A percentile compares a stretch with the other conserved stretches of the same genome.
phyloP scores from a whole-genome alignment of 2,329 filamentous ascomycete genomes.

The Aspergillus alliaceus region DNA sequence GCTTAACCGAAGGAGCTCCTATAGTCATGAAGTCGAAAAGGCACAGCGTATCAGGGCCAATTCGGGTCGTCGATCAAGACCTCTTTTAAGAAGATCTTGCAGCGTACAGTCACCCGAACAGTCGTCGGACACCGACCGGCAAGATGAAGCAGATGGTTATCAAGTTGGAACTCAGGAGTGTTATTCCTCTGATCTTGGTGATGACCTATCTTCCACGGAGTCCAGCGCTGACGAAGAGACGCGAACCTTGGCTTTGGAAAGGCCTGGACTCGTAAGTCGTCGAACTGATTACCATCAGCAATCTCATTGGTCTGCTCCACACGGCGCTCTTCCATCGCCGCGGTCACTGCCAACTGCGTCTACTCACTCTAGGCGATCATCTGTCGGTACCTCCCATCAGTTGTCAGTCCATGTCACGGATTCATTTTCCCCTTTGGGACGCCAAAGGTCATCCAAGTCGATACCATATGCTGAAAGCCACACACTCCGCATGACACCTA shows the following conservation, averaged over 20 bases:
- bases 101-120: conserved; percentile 20
- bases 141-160: neutral
- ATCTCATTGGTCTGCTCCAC: neutral
- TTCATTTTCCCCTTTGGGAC: neutral
- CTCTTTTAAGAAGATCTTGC: conserved; percentile 17
- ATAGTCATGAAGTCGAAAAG: conserved; percentile 30
- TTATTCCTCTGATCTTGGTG: neutral
- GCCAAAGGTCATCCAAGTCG: conserved; percentile 8
- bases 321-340: conserved; percentile 1
- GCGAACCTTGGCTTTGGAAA: neutral
- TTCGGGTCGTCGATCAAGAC: conserved; percentile 7
- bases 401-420: neutral
- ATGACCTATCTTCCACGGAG: neutral
- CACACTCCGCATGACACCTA: conserved; percentile 19
- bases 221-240: conserved; percentile 13
- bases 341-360: conserved; percentile 2
- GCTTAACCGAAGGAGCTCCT: conserved; percentile 30
- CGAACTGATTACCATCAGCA: conserved; percentile 7
- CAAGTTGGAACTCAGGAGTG: neutral
- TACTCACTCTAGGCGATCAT: conserved; percentile 6
- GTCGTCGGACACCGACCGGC: neutral
- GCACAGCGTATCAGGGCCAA: conserved; percentile 8
- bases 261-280: conserved; percentile 1
- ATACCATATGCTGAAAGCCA: conserved; percentile 9
- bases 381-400: neutral